Base-by-base conservation (phyloP, 2,329 filamentous ascomycete genomes). In the Fusarium fracticaudum region DNA sequence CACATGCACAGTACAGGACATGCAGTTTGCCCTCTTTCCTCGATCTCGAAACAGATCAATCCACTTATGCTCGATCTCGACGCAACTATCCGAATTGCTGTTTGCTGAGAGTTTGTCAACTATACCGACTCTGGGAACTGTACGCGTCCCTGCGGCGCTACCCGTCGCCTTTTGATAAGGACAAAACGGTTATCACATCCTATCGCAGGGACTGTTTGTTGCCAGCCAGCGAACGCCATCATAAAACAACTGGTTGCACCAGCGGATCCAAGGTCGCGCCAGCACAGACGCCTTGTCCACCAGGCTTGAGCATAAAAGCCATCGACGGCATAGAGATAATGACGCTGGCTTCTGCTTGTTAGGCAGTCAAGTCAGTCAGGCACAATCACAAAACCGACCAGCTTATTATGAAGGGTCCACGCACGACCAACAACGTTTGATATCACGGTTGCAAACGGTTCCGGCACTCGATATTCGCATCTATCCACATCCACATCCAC, bases 261-360 rank as follows among this genome's bases (percentile, higher is more conserved):
- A 58, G 51, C 55, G 47, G 40, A 38, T 50, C 44, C 48, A 61
- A 70, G 47, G 47, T 54, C 51, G 40, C 60, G 48, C 51, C 59
- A 64, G 17, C 41, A 41, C 26, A 33, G 45, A 54, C 64, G 62
- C 37, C 55, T 44, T 50, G 17, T 43, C 43, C 53, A 48, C 44
- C 35, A 44, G 47, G 38, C 44, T 44, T 53, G 43, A 38, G 55
- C 41, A 45, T 37, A 63, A 58, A 62, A 62, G 57, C 58, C 33
- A 48, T 69, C 57, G 26, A 69, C 64, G 44, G 53, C 60, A 60
- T 69, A 73, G 53, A 75, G 66, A 63, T 53, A 57, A 66, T 54
- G 71, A 71, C 62, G 61, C 60, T 71, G 43, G 26, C 59, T 51
- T 37, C 50, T 18, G n/a, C n/a, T 67, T 44, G 33, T 60, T 53